Evolutionary conservation across 1,284 basidiomycete species (phyloP).

Genomic region (Athelia psychrophila): DNA sequence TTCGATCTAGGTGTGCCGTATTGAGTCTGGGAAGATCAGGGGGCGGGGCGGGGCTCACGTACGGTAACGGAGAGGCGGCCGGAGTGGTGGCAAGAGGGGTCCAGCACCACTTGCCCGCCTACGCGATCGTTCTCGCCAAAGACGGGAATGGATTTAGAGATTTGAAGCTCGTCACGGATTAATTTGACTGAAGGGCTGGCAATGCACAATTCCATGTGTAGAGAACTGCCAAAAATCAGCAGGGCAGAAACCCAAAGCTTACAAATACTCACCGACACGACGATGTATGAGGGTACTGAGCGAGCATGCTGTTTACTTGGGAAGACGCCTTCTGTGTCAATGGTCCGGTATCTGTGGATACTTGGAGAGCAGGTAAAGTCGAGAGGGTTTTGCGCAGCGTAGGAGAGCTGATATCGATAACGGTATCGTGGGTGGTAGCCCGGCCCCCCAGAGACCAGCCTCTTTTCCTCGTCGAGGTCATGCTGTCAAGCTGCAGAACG

Average conservation of each 20-base stretch:
- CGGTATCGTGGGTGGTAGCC: too few species aligned
- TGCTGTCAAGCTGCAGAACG: too few species aligned
- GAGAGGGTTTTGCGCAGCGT: too few species aligned
- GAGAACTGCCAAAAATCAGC: conserved; percentile 35
- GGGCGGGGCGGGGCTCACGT: conserved; percentile 19
- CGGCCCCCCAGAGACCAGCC: too few species aligned
- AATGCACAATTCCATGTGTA: conserved; percentile 55
- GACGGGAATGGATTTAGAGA: conserved; percentile 43
- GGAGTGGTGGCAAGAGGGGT: conserved; percentile 43
- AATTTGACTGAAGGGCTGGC: conserved; percentile 57
- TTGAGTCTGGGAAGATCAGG: conserved; percentile 5
- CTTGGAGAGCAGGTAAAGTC: too few species aligned
- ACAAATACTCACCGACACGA: background rate
- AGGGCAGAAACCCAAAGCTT: background rate
- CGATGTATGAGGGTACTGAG: background rate
- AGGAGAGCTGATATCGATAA: too few species aligned
- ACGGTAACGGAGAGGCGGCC: conserved; percentile 62
- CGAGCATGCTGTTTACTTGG: too few species aligned
- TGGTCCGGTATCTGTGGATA: too few species aligned
- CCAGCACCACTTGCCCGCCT: conserved; percentile 55
- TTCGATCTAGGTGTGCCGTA: conserved; percentile 45
- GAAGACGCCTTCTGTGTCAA: too few species aligned
- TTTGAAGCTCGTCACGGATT: conserved; percentile 29
- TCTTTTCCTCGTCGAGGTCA: too few species aligned
- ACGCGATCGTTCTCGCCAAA: conserved; percentile 59